Percentiles rank a stretch among this genome's conserved stretches.
Evolutionary conservation across 305 asterid genomes (phyloP).

Genomic region (Solanum aculeatissimum): DNA sequence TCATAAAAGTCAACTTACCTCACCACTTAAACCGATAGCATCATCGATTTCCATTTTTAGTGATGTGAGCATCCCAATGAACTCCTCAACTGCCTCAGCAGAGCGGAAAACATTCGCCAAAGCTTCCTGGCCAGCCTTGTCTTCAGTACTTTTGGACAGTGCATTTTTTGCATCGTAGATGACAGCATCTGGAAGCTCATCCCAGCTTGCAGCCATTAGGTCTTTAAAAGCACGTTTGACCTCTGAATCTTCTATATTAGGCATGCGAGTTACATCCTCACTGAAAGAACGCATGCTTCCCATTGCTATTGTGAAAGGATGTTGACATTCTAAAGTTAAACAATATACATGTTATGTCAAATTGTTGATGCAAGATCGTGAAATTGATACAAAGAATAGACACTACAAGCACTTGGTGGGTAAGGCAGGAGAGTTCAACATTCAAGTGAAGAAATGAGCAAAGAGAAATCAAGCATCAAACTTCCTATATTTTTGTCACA

Average conservation of each 20-base stretch:
- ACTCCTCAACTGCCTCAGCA: conserved; percentile 94
- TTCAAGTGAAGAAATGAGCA: background rate
- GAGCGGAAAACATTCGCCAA: conserved; percentile 64
- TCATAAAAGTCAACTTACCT: conserved; percentile 36
- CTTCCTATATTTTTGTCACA: background rate
- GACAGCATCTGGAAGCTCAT: conserved; percentile 58
- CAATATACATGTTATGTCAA: background rate
- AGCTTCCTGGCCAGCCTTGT: conserved; percentile 58
- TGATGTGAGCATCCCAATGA: conserved; percentile 51
- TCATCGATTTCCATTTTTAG: conserved; percentile 90
- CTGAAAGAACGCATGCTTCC: conserved; percentile 55
- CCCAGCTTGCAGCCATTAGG: conserved; percentile 77
- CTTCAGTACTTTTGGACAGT: conserved; percentile 63
- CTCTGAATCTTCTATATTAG: conserved; percentile 50
- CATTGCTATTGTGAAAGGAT: conserved; percentile 28
- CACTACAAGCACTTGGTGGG: background rate
- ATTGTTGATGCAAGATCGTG: background rate
- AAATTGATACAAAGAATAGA: background rate
- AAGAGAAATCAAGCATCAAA: background rate
- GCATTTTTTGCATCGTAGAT: conserved; percentile 44
- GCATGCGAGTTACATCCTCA: conserved; percentile 46
- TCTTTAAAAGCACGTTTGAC: conserved; percentile 68
- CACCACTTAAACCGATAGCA: conserved; percentile 74
- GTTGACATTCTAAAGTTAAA: conserved; percentile 25
- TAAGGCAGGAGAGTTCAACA: background rate